phyloP scores from a whole-genome alignment of 257 asterid species.

The Vinca minor region DNA sequence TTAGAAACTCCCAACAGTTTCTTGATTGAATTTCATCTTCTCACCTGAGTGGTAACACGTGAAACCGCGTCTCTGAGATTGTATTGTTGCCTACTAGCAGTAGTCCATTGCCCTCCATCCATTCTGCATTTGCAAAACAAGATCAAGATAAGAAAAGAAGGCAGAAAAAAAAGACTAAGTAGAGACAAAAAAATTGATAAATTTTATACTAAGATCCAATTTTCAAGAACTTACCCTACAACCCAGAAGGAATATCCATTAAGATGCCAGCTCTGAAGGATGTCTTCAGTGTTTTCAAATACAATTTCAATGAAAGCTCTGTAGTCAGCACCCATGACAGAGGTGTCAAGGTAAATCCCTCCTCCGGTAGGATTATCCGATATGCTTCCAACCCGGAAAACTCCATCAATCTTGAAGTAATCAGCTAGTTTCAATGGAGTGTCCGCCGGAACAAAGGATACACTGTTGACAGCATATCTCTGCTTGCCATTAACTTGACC shows the following conservation, averaged over 20 bases:
- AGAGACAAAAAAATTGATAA: too few relatives aligned
- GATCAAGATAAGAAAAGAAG: constrained; percentile 3
- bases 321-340: constrained; percentile 64
- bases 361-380: constrained; percentile 59
- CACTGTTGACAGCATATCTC: constrained; percentile 77
- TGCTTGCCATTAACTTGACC: constrained; percentile 67
- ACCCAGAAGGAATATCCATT: constrained; percentile 78
- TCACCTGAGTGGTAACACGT: constrained; percentile 76
- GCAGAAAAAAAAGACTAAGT: background rate
- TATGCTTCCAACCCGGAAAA: constrained; percentile 57
- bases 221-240: constrained; percentile 56
- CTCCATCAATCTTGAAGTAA: constrained; percentile 62
- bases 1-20: too few relatives aligned
- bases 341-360: constrained; percentile 68
- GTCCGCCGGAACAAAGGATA: constrained; percentile 52
- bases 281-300: constrained; percentile 59
- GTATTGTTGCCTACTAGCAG: constrained; percentile 47
- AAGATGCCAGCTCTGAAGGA: constrained; percentile 77
- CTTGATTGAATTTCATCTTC: background rate
- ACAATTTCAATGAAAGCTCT: constrained; percentile 65
- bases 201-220: background rate
- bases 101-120: constrained; percentile 86
- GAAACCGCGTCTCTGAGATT: constrained; percentile 86
- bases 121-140: constrained; percentile 41
- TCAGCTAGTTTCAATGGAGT: constrained; percentile 78